A percentile compares a stretch with the other conserved stretches of the same genome.
Conservation (phyloP, 129 eudicot genomes). For the Ambrosia artemisiifolia region DNA sequence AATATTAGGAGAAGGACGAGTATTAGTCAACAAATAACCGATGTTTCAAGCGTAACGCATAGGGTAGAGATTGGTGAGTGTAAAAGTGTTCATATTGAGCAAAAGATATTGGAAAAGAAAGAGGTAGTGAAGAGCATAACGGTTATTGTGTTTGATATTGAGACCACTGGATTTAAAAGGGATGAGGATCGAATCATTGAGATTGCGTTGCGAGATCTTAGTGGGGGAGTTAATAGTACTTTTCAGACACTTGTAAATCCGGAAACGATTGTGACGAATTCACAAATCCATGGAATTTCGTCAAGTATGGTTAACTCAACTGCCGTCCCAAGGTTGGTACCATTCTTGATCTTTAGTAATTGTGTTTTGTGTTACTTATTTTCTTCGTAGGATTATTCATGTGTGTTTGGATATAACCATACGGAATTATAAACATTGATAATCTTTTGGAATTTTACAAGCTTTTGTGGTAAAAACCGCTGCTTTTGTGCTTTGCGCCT, state of each 20-base stretch:
- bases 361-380: neutral
- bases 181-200: conserved; percentile 65
- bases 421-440: neutral
- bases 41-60: conserved; percentile 33
- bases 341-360: neutral
- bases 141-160: conserved; percentile 64
- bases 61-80: conserved; percentile 34
- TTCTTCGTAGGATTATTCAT: neutral
- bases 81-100: conserved; percentile 42
- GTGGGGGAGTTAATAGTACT: conserved; percentile 85
- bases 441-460: neutral
- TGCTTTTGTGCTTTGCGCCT: too few relatives aligned
- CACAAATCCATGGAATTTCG: conserved; percentile 59
- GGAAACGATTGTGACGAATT: conserved; percentile 47
- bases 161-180: conserved; percentile 78
- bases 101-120: conserved; percentile 31
- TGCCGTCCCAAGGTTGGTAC: conserved; percentile 88
- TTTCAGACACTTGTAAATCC: conserved; percentile 86
- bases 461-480: neutral
- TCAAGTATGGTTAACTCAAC: conserved; percentile 51
- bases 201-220: conserved; percentile 81
- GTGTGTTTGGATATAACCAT: neutral
- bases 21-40: conserved; percentile 38
- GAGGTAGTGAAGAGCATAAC: conserved; percentile 46
- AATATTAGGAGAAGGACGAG: conserved; percentile 36